These are phyloP conservation scores for Diacronema lutheri DNA, from an alignment of 78 protist species.

Conservation along the genomic window DNA sequence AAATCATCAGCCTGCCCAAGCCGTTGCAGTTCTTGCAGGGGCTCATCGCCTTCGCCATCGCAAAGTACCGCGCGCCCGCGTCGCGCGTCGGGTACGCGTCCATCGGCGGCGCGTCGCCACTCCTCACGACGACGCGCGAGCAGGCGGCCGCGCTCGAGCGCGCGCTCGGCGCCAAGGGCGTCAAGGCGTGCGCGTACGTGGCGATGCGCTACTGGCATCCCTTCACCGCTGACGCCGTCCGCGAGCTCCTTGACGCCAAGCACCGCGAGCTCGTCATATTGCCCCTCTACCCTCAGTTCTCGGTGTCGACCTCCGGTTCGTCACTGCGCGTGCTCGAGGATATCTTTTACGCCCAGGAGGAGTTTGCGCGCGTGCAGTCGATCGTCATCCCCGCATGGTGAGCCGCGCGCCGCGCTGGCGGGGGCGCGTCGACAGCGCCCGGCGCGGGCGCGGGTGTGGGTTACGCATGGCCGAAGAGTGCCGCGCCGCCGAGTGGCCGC, in stretches of 20 bases:
- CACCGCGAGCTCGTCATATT: neutral
- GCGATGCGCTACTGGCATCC: constrained; percentile 52
- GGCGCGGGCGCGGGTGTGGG: too few species aligned
- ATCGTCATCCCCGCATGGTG: constrained; percentile 12
- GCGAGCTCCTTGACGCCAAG: neutral
- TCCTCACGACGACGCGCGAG: neutral
- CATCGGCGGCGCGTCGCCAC: neutral
- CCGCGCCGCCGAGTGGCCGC: too few species aligned
- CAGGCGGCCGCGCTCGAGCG: neutral
- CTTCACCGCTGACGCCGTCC: constrained; percentile 31
- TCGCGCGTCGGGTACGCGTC: too few species aligned
- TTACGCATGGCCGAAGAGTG: too few species aligned
- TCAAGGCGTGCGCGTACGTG: constrained; percentile 5
- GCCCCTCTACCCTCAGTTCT: constrained; percentile 31
- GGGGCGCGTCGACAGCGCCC: too few species aligned
- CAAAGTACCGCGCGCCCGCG: neutral
- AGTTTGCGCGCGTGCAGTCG: neutral
- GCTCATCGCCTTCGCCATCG: neutral
- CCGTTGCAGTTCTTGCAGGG: neutral
- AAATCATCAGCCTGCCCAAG: constrained; percentile 19
- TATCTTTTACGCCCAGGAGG: neutral
- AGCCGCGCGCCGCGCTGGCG: too few species aligned
- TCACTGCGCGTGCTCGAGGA: constrained; percentile 19
- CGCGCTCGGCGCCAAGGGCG: neutral
- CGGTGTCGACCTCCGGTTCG: constrained; percentile 33